phyloP scores from a whole-genome alignment of 352 stramenopile genomes.

The Halophytophthora polymorphica region DNA sequence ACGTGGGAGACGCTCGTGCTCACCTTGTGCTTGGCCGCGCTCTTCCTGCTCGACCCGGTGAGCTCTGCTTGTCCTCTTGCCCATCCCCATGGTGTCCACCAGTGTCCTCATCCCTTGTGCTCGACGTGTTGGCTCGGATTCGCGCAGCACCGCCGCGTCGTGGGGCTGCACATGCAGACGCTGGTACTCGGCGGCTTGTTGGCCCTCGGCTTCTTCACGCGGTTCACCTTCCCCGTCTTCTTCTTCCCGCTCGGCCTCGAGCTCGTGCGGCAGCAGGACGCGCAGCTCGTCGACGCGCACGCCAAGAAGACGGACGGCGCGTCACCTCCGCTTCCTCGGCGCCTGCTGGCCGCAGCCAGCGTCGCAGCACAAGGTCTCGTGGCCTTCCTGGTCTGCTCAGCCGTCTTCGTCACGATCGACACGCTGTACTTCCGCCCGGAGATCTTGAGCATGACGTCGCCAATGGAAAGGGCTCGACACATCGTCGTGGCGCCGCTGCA shows the following conservation, averaged over 20 bases:
- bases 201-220: slow-evolving; percentile 69
- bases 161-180: slow-evolving; percentile 46
- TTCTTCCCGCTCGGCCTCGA: slow-evolving; percentile 72
- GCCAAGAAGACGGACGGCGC: slow-evolving; percentile 18
- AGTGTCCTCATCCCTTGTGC: too few species aligned
- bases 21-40: slow-evolving; percentile 44
- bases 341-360: slow-evolving; percentile 12
- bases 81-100: background rate
- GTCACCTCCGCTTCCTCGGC: background rate
- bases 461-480: slow-evolving; percentile 14
- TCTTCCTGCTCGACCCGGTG: slow-evolving; percentile 50
- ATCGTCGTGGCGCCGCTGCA: slow-evolving; percentile 74
- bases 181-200: slow-evolving; percentile 61
- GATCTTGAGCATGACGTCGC: slow-evolving; percentile 9
- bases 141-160: slow-evolving; percentile 45
- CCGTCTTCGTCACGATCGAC: slow-evolving; percentile 42
- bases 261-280: slow-evolving; percentile 57
- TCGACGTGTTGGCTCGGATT: too few species aligned
- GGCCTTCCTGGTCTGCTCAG: slow-evolving; percentile 35
- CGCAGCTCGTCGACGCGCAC: slow-evolving; percentile 25
- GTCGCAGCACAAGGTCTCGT: slow-evolving; percentile 44
- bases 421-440: slow-evolving; percentile 56
- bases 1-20: slow-evolving; percentile 68
- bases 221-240: slow-evolving; percentile 83
- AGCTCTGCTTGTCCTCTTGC: slow-evolving; percentile 11